phyloP scores from a whole-genome alignment of 1,284 basidiomycete species.

The Cryptococcus sp. region DNA sequence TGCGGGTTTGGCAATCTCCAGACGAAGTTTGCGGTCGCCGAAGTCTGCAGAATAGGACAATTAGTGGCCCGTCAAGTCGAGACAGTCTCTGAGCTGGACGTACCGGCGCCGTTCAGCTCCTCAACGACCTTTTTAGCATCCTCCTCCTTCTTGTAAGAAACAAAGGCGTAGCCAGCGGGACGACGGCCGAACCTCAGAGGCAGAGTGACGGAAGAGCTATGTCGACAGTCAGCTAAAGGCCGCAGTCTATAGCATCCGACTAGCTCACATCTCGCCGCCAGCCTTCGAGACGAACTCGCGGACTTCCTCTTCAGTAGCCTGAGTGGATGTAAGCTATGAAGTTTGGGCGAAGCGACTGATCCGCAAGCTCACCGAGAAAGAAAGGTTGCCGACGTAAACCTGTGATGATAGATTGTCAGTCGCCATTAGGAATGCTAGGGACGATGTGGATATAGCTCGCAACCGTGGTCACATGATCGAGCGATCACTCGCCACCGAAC shows the following conservation, averaged over 20 bases:
- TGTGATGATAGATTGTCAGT: slow-evolving; percentile 15
- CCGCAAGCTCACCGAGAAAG: slow-evolving; percentile 34
- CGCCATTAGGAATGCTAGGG: neutral
- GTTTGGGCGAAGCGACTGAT: neutral
- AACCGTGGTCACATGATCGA: neutral
- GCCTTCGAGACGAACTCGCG: slow-evolving; percentile 39
- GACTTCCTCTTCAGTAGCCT: slow-evolving; percentile 49
- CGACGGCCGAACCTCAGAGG: slow-evolving; percentile 43
- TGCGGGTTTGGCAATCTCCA: slow-evolving; percentile 90
- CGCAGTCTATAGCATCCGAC: neutral
- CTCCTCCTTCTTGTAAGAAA: slow-evolving; percentile 74
- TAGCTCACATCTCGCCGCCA: slow-evolving; percentile 49
- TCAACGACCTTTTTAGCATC: slow-evolving; percentile 85
- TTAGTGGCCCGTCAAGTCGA: neutral
- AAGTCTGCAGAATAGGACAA: slow-evolving; percentile 57
- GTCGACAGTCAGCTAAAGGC: neutral
- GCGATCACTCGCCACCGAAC: neutral
- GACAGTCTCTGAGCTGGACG: slow-evolving; percentile 7
- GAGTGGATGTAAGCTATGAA: slow-evolving; percentile 1
- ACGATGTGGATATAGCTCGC: neutral
- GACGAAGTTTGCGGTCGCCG: slow-evolving; percentile 79
- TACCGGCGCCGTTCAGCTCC: slow-evolving; percentile 72
- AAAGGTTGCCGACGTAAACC: slow-evolving; percentile 53
- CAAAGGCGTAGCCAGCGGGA: slow-evolving; percentile 82
- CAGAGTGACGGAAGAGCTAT: slow-evolving; percentile 41